Evolutionary conservation across 2,329 filamentous ascomycete genomes (phyloP), one percentile per base, ranked within the genome.

Genomic region (Alternaria rosae): DNA sequence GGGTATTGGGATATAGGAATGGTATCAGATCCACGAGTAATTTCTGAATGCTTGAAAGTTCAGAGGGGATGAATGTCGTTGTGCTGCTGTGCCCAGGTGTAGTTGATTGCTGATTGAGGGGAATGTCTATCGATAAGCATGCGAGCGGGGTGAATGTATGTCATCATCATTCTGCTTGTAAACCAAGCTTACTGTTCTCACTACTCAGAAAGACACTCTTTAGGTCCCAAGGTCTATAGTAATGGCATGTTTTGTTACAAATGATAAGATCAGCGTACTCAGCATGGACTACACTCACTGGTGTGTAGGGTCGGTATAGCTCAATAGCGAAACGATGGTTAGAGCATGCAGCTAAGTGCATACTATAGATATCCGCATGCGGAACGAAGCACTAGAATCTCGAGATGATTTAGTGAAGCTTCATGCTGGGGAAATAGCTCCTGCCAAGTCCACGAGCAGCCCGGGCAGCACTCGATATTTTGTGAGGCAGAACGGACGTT

Each of bases 71-170:
- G 28, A 23, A 7, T 35, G 20, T 42, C 38, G 9, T 35, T 12
- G 47, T 15, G 17, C 13, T n/a, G 47, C 21, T 35, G 28, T 35
- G n/a, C n/a, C n/a, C n/a, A n/a, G n/a, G n/a, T n/a, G 28, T 23
- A 32, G 45, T 50, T 5, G n/a, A 20, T 5, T 25, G 23, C 28
- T 21, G 41, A 17, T 25, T 58, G 41, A 54, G 17, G 21, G 50
- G 42, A 6, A 26, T 15, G 42, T 44, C 60, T 64, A 68, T 65
- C 62, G 62, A 65, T 66, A 67, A 67, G 59, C 45, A 53, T 25
- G 9, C 9, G 47, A 35, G 48, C 53, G 57, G 57, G 44, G 41
- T 52, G 54, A 51, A 61, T 52, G 43, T 8, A 62, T 58, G 52
- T 26, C 35, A 56, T 48, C 65, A 59, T 67, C 57, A 59, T 43